Evolutionary conservation across 805 yeast species (phyloP), one percentile per base, ranked within the genome.

Genomic region (Saccharomycopsis fodiens): DNA sequence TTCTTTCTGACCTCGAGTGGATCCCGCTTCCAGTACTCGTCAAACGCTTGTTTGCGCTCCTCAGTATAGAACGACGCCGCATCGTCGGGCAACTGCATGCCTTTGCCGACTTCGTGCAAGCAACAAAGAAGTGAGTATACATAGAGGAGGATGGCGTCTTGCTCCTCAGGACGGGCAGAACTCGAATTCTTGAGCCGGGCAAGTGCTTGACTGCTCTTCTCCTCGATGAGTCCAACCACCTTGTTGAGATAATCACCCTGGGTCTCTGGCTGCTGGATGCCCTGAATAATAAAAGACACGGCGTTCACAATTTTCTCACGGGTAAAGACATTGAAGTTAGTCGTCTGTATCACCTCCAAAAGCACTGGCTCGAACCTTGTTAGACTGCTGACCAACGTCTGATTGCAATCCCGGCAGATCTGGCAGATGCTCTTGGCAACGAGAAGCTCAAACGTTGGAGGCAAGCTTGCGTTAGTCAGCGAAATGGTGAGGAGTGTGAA

Each of bases 31-130:
- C 85, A 78, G 54, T 66, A 76, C 17, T 55, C 54, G 21, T 60
- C 62, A n/a, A 64, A 59, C 20, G 52, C 50, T 29, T 55, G 42
- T 15, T 42, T 50, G 29, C 54, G 56, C 16, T 41, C 43, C 4
- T 56, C 55, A 36, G 64, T 59, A 4, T 59, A 57, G 7, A 57
- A 52, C 55, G 65, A 59, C 40, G 58, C 35, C 66, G 39, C 42
- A 2, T 79, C 86, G 34, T 70, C 78, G 0, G 85, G 80, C 2
- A 73, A 60, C 41, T 76, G 75, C 56, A 82, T 60, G 0, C 88
- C 86, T 46, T 79, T 81, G 0, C 87, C 93, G 3, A 86, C 65
- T 44, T 82, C 85, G n/a, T 71, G 70, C 0, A 87, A 59, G 56
- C 87, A 83, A 12, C 74, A 63, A 21, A 85, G 60, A 39, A 85